These are phyloP conservation scores for Karstenula rhodostoma DNA, from an alignment of 2,329 filamentous ascomycete genomes.

Conservation along the genomic window DNA sequence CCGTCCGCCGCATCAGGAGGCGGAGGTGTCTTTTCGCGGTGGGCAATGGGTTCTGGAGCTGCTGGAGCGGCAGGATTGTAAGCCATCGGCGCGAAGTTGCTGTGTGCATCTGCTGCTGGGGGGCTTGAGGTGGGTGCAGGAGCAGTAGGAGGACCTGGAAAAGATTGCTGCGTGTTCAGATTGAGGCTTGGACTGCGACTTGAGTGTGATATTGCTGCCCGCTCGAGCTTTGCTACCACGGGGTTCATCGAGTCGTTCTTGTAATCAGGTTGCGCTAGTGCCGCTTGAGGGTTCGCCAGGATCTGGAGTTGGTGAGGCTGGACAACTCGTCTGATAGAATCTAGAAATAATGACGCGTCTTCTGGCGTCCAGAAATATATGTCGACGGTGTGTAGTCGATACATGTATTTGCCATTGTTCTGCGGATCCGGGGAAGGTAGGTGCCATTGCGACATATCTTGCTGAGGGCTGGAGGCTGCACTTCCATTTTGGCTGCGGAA, in stretches of 20 bases:
- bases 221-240: constrained; percentile 77
- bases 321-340: constrained; percentile 71
- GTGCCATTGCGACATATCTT: constrained; percentile 71
- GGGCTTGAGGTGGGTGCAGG: constrained; percentile 38
- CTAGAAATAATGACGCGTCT: constrained; percentile 75
- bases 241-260: constrained; percentile 65
- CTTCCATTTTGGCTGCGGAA: constrained; percentile 42
- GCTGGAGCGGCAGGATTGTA: constrained; percentile 83
- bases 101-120: constrained; percentile 39
- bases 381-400: constrained; percentile 77
- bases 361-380: constrained; percentile 81
- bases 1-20: constrained; percentile 69
- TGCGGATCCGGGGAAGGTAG: constrained; percentile 75
- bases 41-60: constrained; percentile 73
- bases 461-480: constrained; percentile 52
- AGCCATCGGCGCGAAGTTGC: constrained; percentile 69
- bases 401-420: constrained; percentile 81
- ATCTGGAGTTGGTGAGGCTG: constrained; percentile 62
- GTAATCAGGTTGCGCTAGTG: constrained; percentile 53
- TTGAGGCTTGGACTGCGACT: constrained; percentile 48
- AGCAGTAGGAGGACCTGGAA: constrained; percentile 47
- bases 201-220: constrained; percentile 69
- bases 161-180: constrained; percentile 44
- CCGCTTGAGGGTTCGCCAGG: constrained; percentile 47
- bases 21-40: constrained; percentile 82